Evolutionary conservation across 2,329 filamentous ascomycete species (phyloP).

Genomic region (Pleomassaria siparia): DNA sequence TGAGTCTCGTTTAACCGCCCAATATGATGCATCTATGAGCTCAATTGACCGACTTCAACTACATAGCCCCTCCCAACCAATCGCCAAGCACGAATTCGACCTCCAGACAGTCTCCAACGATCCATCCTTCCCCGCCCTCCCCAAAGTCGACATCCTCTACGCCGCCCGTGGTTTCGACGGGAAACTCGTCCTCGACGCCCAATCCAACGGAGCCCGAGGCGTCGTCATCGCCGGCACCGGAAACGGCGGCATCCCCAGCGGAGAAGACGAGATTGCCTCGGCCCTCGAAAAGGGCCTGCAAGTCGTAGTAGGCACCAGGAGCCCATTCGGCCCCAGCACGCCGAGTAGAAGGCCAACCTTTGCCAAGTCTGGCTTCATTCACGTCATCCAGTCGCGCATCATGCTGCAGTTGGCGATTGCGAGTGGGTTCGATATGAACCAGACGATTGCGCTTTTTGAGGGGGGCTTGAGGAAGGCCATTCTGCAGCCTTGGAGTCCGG

Average conservation of each 20-base stretch:
- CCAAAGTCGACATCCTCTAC: conserved; percentile 35
- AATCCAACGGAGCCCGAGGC: conserved; percentile 24
- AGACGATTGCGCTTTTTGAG: conserved; percentile 32
- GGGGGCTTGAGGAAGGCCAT: conserved; percentile 25
- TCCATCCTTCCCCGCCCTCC: conserved; percentile 19
- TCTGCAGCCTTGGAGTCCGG: conserved; percentile 18
- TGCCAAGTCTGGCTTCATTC: conserved; percentile 26
- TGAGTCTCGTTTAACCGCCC: background rate
- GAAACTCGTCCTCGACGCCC: conserved; percentile 23
- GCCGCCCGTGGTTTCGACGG: conserved; percentile 32
- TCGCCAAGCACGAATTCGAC: conserved; percentile 25
- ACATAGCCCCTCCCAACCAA: conserved; percentile 18
- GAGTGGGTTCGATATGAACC: conserved; percentile 29
- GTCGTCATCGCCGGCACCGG: conserved; percentile 31
- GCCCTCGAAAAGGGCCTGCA: conserved; percentile 26
- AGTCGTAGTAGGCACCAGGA: conserved; percentile 26
- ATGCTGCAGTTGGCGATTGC: conserved; percentile 35
- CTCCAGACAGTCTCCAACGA: conserved; percentile 16
- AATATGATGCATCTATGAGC: background rate
- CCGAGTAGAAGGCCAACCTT: conserved; percentile 16
- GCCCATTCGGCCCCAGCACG: conserved; percentile 24
- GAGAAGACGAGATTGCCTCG: conserved; percentile 18
- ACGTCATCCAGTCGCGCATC: conserved; percentile 29
- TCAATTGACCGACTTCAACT: too few relatives aligned
- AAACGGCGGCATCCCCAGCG: conserved; percentile 26